Conservation (phyloP, 306 rosid species). For the Begonia fuchsioides region DNA sequence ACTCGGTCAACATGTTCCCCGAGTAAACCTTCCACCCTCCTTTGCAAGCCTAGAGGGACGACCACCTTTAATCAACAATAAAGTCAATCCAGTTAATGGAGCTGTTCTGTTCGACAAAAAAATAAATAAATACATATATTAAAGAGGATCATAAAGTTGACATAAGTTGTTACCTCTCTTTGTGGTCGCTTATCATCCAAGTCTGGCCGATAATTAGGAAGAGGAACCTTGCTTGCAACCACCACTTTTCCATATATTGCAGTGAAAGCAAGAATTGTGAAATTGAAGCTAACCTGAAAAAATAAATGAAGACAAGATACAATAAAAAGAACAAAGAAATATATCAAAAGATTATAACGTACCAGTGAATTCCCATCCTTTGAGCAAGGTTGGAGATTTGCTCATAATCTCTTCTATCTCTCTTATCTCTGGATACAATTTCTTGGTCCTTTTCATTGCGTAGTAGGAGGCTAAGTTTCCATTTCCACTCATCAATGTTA, state of each 20-base stretch:
- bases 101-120: neutral
- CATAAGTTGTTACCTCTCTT: slow-evolving; percentile 57
- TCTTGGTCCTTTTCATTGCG: slow-evolving; percentile 83
- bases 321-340: no score
- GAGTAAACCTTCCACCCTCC: slow-evolving; percentile 87
- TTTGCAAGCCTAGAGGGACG: slow-evolving; percentile 75
- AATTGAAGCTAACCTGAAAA: slow-evolving; percentile 6
- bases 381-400: slow-evolving; percentile 87
- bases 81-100: no score
- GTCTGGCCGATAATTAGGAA: slow-evolving; percentile 94
- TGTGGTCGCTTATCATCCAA: slow-evolving; percentile 98
- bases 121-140: slow-evolving; percentile 6
- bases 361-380: slow-evolving; percentile 88
- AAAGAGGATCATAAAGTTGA: slow-evolving; percentile 1
- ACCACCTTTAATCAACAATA: slow-evolving; percentile 40
- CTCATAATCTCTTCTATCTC: slow-evolving; percentile 90
- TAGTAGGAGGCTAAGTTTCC: slow-evolving; percentile 82
- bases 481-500: slow-evolving; percentile 95
- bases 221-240: slow-evolving; percentile 94
- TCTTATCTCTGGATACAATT: slow-evolving; percentile 71
- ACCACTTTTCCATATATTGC: slow-evolving; percentile 81
- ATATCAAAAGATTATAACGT: neutral
- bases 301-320: neutral
- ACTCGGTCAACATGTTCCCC: slow-evolving; percentile 76
- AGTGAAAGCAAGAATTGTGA: slow-evolving; percentile 18